Conservation (phyloP, 768 basidiomycete species). For the Rhodotorula kratochvilovae region DNA sequence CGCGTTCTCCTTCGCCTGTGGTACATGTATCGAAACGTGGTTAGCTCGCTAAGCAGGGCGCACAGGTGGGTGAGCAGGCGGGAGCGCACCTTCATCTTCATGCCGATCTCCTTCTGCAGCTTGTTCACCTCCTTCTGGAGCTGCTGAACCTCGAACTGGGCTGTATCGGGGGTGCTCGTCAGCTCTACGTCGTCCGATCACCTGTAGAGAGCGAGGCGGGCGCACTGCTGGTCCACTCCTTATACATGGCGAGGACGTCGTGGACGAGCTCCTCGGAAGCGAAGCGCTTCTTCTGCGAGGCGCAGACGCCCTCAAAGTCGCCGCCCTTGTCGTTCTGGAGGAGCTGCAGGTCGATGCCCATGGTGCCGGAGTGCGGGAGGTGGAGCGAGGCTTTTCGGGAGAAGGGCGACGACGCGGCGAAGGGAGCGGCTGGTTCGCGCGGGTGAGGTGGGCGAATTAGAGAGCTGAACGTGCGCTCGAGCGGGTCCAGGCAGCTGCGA, state of each 20-base stretch:
- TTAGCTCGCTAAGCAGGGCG: neutral
- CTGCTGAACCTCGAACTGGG: slow-evolving; percentile 76
- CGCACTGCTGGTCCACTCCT: slow-evolving; percentile 90
- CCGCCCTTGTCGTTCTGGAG: slow-evolving; percentile 58
- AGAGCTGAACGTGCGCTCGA: no score
- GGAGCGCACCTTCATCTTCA: slow-evolving; percentile 75
- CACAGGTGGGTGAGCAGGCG: no score
- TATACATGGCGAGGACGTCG: slow-evolving; percentile 85
- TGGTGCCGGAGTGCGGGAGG: slow-evolving; percentile 8
- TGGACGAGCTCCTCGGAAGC: slow-evolving; percentile 87
- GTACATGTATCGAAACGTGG: no score
- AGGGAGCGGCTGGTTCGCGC: no score
- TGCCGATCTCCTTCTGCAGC: slow-evolving; percentile 87
- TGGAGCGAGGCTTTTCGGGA: neutral
- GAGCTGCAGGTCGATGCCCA: slow-evolving; percentile 43
- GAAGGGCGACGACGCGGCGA: neutral
- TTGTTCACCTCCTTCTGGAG: slow-evolving; percentile 78
- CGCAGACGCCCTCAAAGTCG: slow-evolving; percentile 79
- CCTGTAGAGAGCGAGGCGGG: slow-evolving; percentile 31
- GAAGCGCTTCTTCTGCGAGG: slow-evolving; percentile 86
- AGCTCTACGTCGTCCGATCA: neutral
- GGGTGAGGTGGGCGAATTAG: no score
- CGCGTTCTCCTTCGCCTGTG: slow-evolving; percentile 90
- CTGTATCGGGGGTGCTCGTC: slow-evolving; percentile 51
- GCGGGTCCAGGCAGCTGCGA: no score